Percentiles rank a stretch among this genome's conserved stretches.
These are phyloP conservation scores for Daldinia bambusicola DNA, from an alignment of 495 filamentous ascomycete species.

Conservation along the genomic window DNA sequence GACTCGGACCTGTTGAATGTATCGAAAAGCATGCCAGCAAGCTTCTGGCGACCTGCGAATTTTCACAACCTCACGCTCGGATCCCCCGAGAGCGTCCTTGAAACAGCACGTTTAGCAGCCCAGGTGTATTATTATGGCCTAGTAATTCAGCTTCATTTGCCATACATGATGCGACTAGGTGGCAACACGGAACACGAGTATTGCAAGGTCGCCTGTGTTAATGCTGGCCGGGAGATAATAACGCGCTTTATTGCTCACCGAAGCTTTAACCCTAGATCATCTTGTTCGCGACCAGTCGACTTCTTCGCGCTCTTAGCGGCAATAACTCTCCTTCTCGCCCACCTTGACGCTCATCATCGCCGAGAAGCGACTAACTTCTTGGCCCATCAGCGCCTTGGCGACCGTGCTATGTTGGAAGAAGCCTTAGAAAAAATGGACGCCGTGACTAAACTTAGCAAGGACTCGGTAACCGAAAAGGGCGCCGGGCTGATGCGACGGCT, in stretches of 20 bases:
- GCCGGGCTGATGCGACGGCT: slow-evolving; percentile 36
- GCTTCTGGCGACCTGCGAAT: slow-evolving; percentile 43
- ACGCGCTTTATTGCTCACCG: slow-evolving; percentile 53
- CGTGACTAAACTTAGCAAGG: slow-evolving; percentile 20
- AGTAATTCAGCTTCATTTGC: slow-evolving; percentile 50
- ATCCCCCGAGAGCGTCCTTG: slow-evolving; percentile 16
- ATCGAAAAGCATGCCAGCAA: slow-evolving; percentile 43
- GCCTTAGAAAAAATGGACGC: slow-evolving; percentile 52
- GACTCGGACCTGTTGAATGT: not conserved
- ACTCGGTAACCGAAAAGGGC: slow-evolving; percentile 27
- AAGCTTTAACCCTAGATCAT: slow-evolving; percentile 27
- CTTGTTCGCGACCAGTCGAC: slow-evolving; percentile 54
- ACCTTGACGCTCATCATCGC: slow-evolving; percentile 47
- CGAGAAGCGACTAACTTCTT: slow-evolving; percentile 27
- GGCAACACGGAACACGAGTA: slow-evolving; percentile 44
- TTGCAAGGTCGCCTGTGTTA: slow-evolving; percentile 51
- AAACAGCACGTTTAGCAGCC: slow-evolving; percentile 43
- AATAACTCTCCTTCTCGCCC: slow-evolving; percentile 49
- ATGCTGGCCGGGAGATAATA: slow-evolving; percentile 53
- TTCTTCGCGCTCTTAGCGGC: slow-evolving; percentile 53
- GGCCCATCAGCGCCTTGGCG: slow-evolving; percentile 53
- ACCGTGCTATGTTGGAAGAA: slow-evolving; percentile 58
- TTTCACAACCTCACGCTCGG: slow-evolving; percentile 48
- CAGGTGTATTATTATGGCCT: slow-evolving; percentile 52
- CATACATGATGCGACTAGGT: slow-evolving; percentile 47